Evolutionary conservation across 371 early-diverging fungal species (phyloP).

Genomic region (Saksenaea vasiformis): DNA sequence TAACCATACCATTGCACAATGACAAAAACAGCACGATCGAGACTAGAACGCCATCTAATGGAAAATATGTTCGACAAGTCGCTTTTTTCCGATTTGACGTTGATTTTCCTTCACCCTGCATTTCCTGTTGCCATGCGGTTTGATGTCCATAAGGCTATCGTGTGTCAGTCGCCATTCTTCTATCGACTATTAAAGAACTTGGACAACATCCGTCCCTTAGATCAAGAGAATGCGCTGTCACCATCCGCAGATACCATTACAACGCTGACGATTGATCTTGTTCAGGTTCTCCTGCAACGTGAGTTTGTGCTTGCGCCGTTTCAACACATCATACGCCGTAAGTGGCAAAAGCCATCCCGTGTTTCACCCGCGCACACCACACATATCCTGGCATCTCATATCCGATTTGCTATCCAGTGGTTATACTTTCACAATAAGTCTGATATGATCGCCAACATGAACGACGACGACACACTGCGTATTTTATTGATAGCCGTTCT

Average conservation of each 20-base stretch:
- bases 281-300: conserved; percentile 30
- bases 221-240: not conserved
- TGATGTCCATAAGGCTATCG: conserved; percentile 43
- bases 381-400: conserved; percentile 36
- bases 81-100: conserved; percentile 38
- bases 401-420: conserved; percentile 48
- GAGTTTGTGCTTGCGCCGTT: conserved; percentile 43
- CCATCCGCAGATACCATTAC: conserved; percentile 7
- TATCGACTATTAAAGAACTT: conserved; percentile 23
- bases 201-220: conserved; percentile 3
- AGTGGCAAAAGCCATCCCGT: conserved; percentile 37
- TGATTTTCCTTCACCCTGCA: conserved; percentile 40
- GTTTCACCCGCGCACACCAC: conserved; percentile 2
- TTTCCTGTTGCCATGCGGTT: conserved; percentile 46
- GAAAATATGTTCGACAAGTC: conserved; percentile 42
- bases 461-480: conserved; percentile 38
- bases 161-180: conserved; percentile 45
- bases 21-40: not conserved
- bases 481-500: conserved; percentile 39
- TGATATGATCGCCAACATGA: conserved; percentile 17
- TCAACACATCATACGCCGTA: conserved; percentile 46
- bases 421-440: conserved; percentile 31
- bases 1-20: not conserved
- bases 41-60: conserved; percentile 30
- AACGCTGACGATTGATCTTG: conserved; percentile 32